phyloP scores from a whole-genome alignment of 305 asterid genomes.

The Fraxinus dipetala region DNA sequence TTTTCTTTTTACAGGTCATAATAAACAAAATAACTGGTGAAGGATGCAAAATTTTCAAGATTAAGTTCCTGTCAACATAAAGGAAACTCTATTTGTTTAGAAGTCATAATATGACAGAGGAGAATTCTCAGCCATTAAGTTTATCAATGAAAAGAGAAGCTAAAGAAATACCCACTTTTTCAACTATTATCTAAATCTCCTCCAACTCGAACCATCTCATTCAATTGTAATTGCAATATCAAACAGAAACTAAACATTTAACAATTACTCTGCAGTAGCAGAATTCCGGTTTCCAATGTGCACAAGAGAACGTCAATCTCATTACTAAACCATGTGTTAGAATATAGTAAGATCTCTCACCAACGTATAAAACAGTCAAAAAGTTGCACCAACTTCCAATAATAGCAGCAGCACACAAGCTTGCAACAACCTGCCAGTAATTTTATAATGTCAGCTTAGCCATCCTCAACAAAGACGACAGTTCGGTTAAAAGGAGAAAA shows the following conservation, averaged over 20 bases:
- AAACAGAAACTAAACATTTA: not conserved
- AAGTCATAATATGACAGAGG: not conserved
- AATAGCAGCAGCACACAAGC: conserved; percentile 68
- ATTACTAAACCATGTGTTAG: not conserved
- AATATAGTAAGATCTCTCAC: conserved; percentile 34
- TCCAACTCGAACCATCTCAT: not conserved
- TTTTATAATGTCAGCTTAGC: not conserved
- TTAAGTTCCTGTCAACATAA: not conserved
- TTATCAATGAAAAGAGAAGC: not conserved
- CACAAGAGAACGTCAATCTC: not conserved
- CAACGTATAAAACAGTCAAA: conserved; percentile 61
- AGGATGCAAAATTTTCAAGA: not conserved
- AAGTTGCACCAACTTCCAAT: conserved; percentile 93
- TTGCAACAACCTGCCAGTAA: conserved; percentile 48
- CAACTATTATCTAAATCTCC: not conserved
- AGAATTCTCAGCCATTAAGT: not conserved
- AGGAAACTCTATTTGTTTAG: not conserved
- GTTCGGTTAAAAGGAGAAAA: not conserved
- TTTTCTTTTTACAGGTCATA: not conserved
- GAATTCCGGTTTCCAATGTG: not conserved
- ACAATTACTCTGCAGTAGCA: not conserved
- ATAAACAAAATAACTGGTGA: not conserved
- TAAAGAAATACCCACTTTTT: not conserved
- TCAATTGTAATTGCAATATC: not conserved
- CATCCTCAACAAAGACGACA: not conserved